Evolutionary conservation across 164 flowering plant genomes (phyloP), one percentile per base, ranked within the genome.

Genomic region (Sextonia rubra): DNA sequence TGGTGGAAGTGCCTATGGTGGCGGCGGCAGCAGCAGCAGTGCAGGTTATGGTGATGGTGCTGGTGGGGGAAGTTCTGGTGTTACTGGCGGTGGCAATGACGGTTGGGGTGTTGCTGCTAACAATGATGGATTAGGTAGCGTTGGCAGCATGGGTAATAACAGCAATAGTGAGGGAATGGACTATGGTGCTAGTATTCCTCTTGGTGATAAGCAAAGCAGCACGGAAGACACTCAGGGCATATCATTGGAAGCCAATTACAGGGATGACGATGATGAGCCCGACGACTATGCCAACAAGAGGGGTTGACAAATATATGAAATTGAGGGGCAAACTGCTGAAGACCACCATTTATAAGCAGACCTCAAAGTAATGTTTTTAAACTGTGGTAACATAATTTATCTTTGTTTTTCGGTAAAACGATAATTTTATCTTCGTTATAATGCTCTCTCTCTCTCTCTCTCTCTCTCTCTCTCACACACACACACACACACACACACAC

Each of bases 201-300:
- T n/a, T 29, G 23, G 12, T 11, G 74, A 55, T 47, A 73, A 29
- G 14, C 29, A 17, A 26, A 25, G 62, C 29, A 22, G 48, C 63
- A 23, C 11, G 47, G 71, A 14, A 26, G 79, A 25, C 58, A 47
- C 47, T 23, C 75, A 67, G 64, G 80, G 58, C 15, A 81, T 70
- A 9, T 60, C 78, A 1, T 22, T 67, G 26, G 83, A 77, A 14
- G 85, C 63, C 14, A 76, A 70, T 32, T 74, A 6, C 44, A 77
- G 73, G 71, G 85, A 82, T 65, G 80, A 76, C 18, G 83, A 84
- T 74, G 89, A 81, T 52, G 81, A 75, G 56, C 82, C 80, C 6
- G 71, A 71, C 30, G 83, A 84, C 71, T 82, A 75, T 58, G 87
- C 87, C 65, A 84, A 85, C 74, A 77, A 67, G 68, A 82, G 84